Percentiles rank a stretch among this genome's conserved stretches.
Conservation (phyloP, 768 basidiomycete genomes). For the Panus rudis region DNA sequence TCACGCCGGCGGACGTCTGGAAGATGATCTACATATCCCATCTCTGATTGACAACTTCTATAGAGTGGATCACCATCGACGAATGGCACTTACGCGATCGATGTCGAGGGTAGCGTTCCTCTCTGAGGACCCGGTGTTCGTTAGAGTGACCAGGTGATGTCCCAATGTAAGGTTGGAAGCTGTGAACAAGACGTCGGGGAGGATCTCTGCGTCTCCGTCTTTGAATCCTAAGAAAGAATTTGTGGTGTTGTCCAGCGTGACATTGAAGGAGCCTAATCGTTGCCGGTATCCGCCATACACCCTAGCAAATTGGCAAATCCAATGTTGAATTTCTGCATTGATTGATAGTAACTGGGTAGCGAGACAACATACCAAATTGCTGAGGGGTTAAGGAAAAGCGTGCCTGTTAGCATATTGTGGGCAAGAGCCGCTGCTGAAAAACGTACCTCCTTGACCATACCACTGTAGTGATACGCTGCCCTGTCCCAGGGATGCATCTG, state of each 20-base stretch:
- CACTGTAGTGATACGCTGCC: slow-evolving; percentile 12
- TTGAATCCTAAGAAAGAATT: slow-evolving; percentile 2
- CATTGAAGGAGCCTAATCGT: slow-evolving; percentile 9
- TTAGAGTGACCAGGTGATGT: slow-evolving; percentile 11
- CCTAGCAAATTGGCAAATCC: slow-evolving; percentile 4
- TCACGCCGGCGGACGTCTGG: background rate
- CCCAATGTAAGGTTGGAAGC: background rate
- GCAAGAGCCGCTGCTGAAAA: background rate
- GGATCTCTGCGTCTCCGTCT: background rate
- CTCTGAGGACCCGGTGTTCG: slow-evolving; percentile 5
- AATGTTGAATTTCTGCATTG: background rate
- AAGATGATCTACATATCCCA: background rate
- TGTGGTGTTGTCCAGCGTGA: slow-evolving; percentile 8
- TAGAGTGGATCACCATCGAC: background rate
- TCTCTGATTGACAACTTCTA: background rate
- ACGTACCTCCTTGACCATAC: slow-evolving; percentile 11
- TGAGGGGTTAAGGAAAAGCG: background rate
- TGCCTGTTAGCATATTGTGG: background rate
- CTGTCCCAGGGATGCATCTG: slow-evolving; percentile 4
- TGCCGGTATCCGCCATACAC: slow-evolving; percentile 9
- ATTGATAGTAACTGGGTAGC: background rate
- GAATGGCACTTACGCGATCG: slow-evolving; percentile 7
- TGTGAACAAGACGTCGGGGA: slow-evolving; percentile 3
- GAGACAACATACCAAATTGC: background rate
- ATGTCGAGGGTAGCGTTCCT: slow-evolving; percentile 6